Percentiles rank a stretch among this genome's conserved stretches.
Conservation (phyloP, 2,329 filamentous ascomycete genomes). For the Nothophaeocryptopus gaeumannii region DNA sequence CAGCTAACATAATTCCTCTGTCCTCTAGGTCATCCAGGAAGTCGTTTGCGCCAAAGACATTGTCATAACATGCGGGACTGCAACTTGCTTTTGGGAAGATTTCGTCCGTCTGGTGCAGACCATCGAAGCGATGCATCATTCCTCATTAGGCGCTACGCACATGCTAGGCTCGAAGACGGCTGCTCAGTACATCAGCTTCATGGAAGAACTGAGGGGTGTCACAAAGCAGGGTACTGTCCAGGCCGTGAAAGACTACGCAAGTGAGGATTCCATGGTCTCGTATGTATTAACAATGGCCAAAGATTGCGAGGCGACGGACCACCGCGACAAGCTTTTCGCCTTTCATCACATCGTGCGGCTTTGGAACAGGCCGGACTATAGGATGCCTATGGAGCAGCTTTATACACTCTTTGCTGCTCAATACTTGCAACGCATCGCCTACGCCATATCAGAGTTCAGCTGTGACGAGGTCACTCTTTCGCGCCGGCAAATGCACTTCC, state of each 20-base stretch:
- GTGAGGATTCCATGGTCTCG: constrained; percentile 15
- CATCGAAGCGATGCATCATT: constrained; percentile 14
- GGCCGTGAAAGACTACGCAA: constrained; percentile 21
- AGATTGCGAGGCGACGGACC: constrained; percentile 23
- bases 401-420: constrained; percentile 19
- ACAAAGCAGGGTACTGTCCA: constrained; percentile 18
- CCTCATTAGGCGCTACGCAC: constrained; percentile 6
- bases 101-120: constrained; percentile 17
- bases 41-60: constrained; percentile 21
- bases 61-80: constrained; percentile 17
- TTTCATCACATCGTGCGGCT: constrained; percentile 20
- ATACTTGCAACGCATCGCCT: constrained; percentile 19
- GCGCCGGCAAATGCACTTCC: constrained; percentile 18
- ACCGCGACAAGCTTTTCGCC: constrained; percentile 21
- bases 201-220: constrained; percentile 18
- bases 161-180: constrained; percentile 19
- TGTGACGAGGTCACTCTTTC: constrained; percentile 17
- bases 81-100: constrained; percentile 19
- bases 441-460: constrained; percentile 20
- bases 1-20: background rate
- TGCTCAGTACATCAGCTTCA: constrained; percentile 20
- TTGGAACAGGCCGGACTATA: constrained; percentile 19
- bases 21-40: background rate
- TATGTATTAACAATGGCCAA: constrained; percentile 21
- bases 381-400: constrained; percentile 15